phyloP scores from a whole-genome alignment of 192 early-diverging fungal species.

The Podila horticola region DNA sequence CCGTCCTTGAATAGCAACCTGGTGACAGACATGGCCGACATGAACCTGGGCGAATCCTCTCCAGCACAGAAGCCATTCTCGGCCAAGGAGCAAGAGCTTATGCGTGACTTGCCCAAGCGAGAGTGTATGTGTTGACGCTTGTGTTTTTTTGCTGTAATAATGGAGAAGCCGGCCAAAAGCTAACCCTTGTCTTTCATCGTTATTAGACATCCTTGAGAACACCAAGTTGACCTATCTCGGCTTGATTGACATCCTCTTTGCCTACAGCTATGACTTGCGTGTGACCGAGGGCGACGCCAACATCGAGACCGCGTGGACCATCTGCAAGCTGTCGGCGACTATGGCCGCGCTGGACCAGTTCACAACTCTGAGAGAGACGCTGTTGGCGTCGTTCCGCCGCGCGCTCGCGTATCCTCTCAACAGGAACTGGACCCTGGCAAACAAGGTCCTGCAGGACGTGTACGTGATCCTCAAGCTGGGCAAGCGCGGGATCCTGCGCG shows the following conservation, averaged over 20 bases:
- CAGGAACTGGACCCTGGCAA: constrained; percentile 79
- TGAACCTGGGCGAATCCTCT: constrained; percentile 22
- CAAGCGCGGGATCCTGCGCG: constrained; percentile 80
- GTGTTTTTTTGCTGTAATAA: background rate
- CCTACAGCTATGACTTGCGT: constrained; percentile 90
- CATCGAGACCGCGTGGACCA: constrained; percentile 92
- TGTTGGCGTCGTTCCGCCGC: constrained; percentile 79
- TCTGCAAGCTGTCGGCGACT: constrained; percentile 82
- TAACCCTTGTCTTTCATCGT: background rate
- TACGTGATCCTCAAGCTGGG: constrained; percentile 87
- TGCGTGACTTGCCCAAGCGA: constrained; percentile 84
- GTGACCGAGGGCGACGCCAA: constrained; percentile 85
- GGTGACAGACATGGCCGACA: constrained; percentile 24
- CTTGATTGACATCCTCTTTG: constrained; percentile 91
- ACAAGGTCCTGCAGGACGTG: constrained; percentile 83
- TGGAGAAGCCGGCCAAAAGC: no score
- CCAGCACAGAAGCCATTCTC: constrained; percentile 61
- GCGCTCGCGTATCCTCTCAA: constrained; percentile 89
- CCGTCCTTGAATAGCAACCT: constrained; percentile 6
- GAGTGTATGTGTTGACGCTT: constrained; percentile 64
- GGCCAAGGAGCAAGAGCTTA: constrained; percentile 71
- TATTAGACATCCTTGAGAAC: constrained; percentile 71
- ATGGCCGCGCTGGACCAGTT: constrained; percentile 86
- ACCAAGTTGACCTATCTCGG: constrained; percentile 80
- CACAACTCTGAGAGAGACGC: constrained; percentile 65